phyloP scores from a whole-genome alignment of 768 basidiomycete species.

The Kwoniella pini region DNA sequence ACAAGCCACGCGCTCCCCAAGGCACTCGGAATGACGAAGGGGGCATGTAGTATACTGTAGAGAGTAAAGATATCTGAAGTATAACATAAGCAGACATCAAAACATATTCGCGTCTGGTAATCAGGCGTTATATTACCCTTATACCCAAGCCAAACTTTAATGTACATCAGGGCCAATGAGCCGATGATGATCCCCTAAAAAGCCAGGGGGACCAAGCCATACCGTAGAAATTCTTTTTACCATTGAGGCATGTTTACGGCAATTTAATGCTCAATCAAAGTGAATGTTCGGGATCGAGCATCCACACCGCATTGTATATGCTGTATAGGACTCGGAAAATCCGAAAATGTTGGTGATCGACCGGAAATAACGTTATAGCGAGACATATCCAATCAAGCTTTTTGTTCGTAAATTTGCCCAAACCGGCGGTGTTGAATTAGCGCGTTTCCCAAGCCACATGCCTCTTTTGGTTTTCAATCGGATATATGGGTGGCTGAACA shows the following conservation, averaged over 20 bases:
- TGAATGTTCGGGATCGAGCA: too few species aligned
- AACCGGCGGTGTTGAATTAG: constrained; percentile 13
- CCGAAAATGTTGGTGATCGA: constrained; percentile 1
- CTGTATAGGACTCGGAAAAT: not conserved
- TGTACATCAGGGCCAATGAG: not conserved
- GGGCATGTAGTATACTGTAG: not conserved
- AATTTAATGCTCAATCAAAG: too few species aligned
- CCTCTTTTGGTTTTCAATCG: not conserved
- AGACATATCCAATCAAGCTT: too few species aligned
- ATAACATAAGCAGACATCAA: constrained; percentile 1
- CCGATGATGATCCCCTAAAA: constrained; percentile 1
- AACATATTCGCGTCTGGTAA: constrained; percentile 14
- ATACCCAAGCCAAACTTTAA: constrained; percentile 11
- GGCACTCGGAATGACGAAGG: constrained; percentile 11
- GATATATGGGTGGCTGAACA: not conserved
- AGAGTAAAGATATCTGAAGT: not conserved
- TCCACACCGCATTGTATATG: too few species aligned
- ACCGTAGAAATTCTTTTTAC: too few species aligned
- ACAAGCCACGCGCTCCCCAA: not conserved
- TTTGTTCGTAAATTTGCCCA: constrained; percentile 3
- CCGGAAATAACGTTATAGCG: constrained; percentile 7
- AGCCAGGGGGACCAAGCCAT: not conserved
- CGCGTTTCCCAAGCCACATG: constrained; percentile 13
- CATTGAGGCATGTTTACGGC: too few species aligned
- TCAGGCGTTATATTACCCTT: constrained; percentile 3